These are phyloP conservation scores for Gossypium herbaceum DNA, from an alignment of 345 rosid species.

Conservation along the genomic window DNA sequence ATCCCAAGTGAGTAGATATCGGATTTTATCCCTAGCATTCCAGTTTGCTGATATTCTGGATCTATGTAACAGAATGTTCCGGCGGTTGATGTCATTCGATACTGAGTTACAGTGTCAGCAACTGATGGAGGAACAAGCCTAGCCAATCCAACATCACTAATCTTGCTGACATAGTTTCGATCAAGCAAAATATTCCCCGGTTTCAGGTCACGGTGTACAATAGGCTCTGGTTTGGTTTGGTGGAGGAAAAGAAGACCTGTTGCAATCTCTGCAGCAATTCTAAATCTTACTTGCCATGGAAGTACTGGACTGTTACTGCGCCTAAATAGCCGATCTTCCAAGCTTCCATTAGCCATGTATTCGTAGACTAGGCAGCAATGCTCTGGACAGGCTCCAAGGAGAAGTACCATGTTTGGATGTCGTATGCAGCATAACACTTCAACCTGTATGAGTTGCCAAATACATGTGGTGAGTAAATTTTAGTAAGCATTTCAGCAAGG, in stretches of 20 bases:
- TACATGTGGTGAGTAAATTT: neutral
- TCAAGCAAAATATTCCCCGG: slow-evolving; percentile 88
- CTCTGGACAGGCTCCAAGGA: slow-evolving; percentile 87
- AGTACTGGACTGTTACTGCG: slow-evolving; percentile 49
- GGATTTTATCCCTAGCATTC: slow-evolving; percentile 81
- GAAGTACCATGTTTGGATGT: slow-evolving; percentile 94
- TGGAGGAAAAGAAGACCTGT: slow-evolving; percentile 86
- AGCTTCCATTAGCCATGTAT: slow-evolving; percentile 88
- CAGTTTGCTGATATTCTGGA: slow-evolving; percentile 91
- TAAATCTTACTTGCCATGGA: slow-evolving; percentile 72
- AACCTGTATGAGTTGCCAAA: slow-evolving; percentile 36
- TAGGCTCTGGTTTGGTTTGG: slow-evolving; percentile 89
- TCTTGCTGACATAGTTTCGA: slow-evolving; percentile 80
- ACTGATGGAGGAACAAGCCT: slow-evolving; percentile 91
- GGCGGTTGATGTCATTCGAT: slow-evolving; percentile 84
- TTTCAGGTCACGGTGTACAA: slow-evolving; percentile 89
- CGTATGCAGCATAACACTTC: slow-evolving; percentile 77
- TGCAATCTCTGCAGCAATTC: slow-evolving; percentile 76
- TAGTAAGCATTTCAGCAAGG: neutral
- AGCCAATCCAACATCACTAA: slow-evolving; percentile 86
- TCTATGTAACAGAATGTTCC: slow-evolving; percentile 95
- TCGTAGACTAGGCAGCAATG: slow-evolving; percentile 86
- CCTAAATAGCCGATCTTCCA: slow-evolving; percentile 69
- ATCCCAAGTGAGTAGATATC: slow-evolving; percentile 82
- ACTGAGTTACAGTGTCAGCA: slow-evolving; percentile 60